Conservation (phyloP, 768 basidiomycete genomes). For the Cystofilobasidium bisporidii region DNA sequence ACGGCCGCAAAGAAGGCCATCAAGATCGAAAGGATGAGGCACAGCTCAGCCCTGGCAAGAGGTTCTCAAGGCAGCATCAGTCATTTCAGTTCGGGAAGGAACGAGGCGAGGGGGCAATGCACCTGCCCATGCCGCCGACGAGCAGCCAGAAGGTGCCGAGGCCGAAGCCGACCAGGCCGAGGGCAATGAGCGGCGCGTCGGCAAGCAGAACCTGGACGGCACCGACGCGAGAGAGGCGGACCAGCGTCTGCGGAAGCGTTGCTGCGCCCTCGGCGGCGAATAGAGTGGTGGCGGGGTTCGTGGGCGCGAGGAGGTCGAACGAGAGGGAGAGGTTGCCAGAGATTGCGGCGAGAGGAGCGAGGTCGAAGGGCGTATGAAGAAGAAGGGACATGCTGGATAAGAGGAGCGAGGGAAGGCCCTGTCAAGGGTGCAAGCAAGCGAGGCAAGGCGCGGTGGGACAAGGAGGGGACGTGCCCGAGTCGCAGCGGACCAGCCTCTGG, state of each 20-base stretch:
- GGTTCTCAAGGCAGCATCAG: too few species aligned
- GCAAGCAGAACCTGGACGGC: conserved; percentile 9
- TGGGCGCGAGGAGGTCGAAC: not conserved
- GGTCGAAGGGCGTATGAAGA: too few species aligned
- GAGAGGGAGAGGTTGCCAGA: not conserved
- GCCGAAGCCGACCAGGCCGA: conserved; percentile 14
- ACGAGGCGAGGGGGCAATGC: not conserved
- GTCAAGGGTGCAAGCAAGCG: too few species aligned
- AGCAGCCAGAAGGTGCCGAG: conserved; percentile 3
- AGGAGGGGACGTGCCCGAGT: too few species aligned
- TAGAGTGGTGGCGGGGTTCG: too few species aligned
- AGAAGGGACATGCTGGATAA: too few species aligned
- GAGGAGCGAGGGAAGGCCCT: too few species aligned
- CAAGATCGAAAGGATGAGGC: conserved; percentile 9
- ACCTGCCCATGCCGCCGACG: not conserved
- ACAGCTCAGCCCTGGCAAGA: not conserved
- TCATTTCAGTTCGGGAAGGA: too few species aligned
- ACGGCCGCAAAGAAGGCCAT: conserved; percentile 17
- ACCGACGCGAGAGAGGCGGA: not conserved
- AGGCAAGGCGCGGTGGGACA: too few species aligned
- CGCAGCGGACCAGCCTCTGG: too few species aligned
- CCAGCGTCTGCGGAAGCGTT: too few species aligned
- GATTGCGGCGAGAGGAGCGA: not conserved
- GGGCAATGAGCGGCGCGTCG: conserved; percentile 11
- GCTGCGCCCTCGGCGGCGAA: too few species aligned